Percentiles rank a stretch among this genome's conserved stretches.
Conservation (phyloP, 352 stramenopile genomes). For the Globisporangium paroecandrum region DNA sequence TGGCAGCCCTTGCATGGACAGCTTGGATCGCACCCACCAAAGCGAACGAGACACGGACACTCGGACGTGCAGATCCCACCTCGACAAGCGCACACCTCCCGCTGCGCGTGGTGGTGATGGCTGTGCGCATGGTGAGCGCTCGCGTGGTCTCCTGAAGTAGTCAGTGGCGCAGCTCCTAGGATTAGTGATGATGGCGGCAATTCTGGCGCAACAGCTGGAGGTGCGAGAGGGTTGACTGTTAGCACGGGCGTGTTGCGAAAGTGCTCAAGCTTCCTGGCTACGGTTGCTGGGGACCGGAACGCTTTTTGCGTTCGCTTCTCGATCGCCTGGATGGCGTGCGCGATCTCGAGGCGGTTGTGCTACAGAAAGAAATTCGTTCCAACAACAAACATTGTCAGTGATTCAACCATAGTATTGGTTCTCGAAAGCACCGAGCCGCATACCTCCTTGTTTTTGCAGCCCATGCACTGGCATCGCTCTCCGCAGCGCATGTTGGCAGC, state of each 20-base stretch:
- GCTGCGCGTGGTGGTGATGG: slow-evolving; percentile 2
- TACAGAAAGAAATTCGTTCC: slow-evolving; percentile 5
- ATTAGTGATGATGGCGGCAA: neutral
- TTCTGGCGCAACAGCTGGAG: neutral
- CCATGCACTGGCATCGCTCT: slow-evolving; percentile 67
- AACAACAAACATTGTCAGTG: neutral
- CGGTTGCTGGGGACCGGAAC: slow-evolving; percentile 31
- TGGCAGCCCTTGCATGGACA: slow-evolving; percentile 49
- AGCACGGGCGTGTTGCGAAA: slow-evolving; percentile 13
- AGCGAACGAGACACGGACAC: slow-evolving; percentile 44
- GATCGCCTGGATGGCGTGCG: slow-evolving; percentile 46
- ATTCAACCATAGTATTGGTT: neutral
- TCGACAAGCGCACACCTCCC: slow-evolving; percentile 32
- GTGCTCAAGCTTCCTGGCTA: slow-evolving; percentile 23
- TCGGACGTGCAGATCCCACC: slow-evolving; percentile 35
- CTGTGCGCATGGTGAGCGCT: neutral
- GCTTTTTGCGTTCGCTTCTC: slow-evolving; percentile 53
- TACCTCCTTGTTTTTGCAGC: slow-evolving; percentile 70
- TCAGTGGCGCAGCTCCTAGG: neutral
- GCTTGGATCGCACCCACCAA: slow-evolving; percentile 29
- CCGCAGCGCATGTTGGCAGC: slow-evolving; percentile 44
- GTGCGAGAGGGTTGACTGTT: neutral
- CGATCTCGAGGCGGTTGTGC: slow-evolving; percentile 55
- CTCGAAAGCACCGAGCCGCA: neutral
- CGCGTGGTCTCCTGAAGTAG: neutral